Evolutionary conservation across 1,284 basidiomycete species (phyloP).

Genomic region (Leccinum pachyderme): DNA sequence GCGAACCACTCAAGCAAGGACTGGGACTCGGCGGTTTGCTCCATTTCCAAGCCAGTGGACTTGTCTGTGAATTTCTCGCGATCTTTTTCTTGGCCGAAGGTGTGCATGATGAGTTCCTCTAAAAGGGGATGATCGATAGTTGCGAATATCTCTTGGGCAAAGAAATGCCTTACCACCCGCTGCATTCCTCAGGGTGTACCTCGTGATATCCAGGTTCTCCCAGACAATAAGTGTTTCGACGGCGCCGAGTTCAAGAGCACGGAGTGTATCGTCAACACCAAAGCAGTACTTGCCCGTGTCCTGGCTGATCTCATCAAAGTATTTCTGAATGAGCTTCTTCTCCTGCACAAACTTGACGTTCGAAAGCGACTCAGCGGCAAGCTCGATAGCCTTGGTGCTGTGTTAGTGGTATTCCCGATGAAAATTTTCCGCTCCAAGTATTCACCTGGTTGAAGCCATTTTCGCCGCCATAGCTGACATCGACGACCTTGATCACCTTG

Average conservation of each 20-base stretch:
- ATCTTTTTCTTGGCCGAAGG: constrained; percentile 85
- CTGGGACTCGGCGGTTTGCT: constrained; percentile 77
- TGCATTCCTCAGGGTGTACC: constrained; percentile 85
- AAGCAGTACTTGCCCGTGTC: constrained; percentile 99
- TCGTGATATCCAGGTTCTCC: constrained; percentile 92
- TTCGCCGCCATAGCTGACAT: constrained; percentile 98
- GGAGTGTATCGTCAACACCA: constrained; percentile 96
- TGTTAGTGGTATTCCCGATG: constrained; percentile 7
- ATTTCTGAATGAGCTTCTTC: constrained; percentile 95
- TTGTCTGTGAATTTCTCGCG: constrained; percentile 94
- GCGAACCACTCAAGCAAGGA: constrained; percentile 96
- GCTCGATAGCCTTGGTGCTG: constrained; percentile 82
- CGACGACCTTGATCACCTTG: constrained; percentile 96
- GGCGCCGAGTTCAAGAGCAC: constrained; percentile 94
- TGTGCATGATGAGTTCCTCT: constrained; percentile 85
- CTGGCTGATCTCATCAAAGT: constrained; percentile 99
- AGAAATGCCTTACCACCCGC: constrained; percentile 64
- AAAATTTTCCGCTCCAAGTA: not conserved
- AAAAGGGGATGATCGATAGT: constrained; percentile 5
- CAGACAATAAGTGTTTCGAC: constrained; percentile 98
- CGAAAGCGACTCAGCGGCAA: constrained; percentile 91
- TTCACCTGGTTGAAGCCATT: constrained; percentile 96
- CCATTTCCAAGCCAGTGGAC: constrained; percentile 95
- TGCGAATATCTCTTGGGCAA: not conserved
- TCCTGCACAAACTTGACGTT: constrained; percentile 99